These are phyloP conservation scores for Penicillium sp. DNA, from an alignment of 2,329 filamentous ascomycete genomes.

Conservation along the genomic window DNA sequence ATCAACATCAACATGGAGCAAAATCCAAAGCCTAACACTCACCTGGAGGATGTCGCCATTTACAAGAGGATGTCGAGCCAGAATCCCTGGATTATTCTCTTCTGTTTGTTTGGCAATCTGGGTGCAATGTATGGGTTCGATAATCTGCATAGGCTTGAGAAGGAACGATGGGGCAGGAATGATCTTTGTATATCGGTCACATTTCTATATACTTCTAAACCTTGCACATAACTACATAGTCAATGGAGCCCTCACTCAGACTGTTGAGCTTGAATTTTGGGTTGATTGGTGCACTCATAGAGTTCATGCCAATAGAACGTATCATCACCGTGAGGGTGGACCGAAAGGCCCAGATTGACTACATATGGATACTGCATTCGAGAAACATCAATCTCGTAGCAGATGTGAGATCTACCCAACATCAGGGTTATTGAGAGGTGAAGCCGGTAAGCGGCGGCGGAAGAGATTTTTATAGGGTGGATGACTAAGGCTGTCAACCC, in stretches of 20 bases:
- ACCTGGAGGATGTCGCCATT: too few relatives aligned
- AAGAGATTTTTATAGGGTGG: not conserved
- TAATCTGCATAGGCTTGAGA: not conserved
- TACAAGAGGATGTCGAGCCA: too few relatives aligned
- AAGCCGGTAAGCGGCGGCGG: not conserved
- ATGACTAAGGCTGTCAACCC: not conserved
- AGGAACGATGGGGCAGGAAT: not conserved
- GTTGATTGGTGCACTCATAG: conserved; percentile 19
- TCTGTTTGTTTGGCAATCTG: not conserved
- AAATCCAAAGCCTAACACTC: too few relatives aligned
- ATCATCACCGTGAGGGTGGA: conserved; percentile 26
- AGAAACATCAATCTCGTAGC: conserved; percentile 10
- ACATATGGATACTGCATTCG: conserved; percentile 2
- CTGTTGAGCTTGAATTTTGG: conserved; percentile 30
- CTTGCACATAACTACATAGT: not conserved
- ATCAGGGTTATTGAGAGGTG: not conserved
- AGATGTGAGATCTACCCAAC: not conserved
- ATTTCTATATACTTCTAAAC: not conserved
- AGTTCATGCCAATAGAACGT: conserved; percentile 24
- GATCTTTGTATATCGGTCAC: not conserved
- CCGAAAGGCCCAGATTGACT: not conserved
- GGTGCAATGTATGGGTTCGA: not conserved
- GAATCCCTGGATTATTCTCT: too few relatives aligned
- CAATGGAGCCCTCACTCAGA: conserved; percentile 21
- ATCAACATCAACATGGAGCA: too few relatives aligned